These are phyloP conservation scores for Solanum chacoense DNA, from an alignment of 305 asterid genomes.

Conservation along the genomic window DNA sequence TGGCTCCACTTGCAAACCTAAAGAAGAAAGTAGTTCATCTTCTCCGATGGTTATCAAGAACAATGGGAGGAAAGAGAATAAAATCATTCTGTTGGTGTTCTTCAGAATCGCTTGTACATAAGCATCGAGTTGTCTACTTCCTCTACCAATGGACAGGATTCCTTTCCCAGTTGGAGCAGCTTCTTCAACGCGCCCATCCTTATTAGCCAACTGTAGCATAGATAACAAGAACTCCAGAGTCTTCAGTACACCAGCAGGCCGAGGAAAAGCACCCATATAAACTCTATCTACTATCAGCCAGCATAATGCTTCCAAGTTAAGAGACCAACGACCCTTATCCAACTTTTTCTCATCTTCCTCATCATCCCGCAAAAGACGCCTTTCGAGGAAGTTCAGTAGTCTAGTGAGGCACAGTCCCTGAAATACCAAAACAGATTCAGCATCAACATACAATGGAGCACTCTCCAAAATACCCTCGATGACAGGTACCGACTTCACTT, in stretches of 20 bases:
- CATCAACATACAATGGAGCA: slow-evolving; percentile 73
- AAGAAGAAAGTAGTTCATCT: slow-evolving; percentile 69
- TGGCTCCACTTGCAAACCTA: slow-evolving; percentile 71
- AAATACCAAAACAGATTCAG: slow-evolving; percentile 86
- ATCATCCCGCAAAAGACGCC: slow-evolving; percentile 92
- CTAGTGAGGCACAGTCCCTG: slow-evolving; percentile 93
- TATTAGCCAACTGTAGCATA: slow-evolving; percentile 95
- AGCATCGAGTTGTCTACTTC: slow-evolving; percentile 83
- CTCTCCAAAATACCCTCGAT: slow-evolving; percentile 83
- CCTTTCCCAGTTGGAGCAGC: slow-evolving; percentile 79
- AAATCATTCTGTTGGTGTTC: slow-evolving; percentile 73
- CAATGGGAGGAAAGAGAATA: slow-evolving; percentile 87
- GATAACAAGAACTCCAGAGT: slow-evolving; percentile 93
- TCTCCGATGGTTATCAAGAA: slow-evolving; percentile 83
- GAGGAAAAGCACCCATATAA: slow-evolving; percentile 98
- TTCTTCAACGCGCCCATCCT: slow-evolving; percentile 95
- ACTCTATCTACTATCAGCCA: slow-evolving; percentile 95
- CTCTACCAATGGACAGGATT: slow-evolving; percentile 92
- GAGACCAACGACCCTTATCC: slow-evolving; percentile 73
- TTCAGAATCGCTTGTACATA: slow-evolving; percentile 70
- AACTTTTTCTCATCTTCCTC: slow-evolving; percentile 91
- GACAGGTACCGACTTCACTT: slow-evolving; percentile 61
- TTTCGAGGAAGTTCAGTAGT: slow-evolving; percentile 92
- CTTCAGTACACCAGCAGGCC: slow-evolving; percentile 74
- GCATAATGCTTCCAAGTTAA: slow-evolving; percentile 82